Base-by-base conservation (phyloP, 2,329 filamentous ascomycete species). In the Neonectria ditissima region DNA sequence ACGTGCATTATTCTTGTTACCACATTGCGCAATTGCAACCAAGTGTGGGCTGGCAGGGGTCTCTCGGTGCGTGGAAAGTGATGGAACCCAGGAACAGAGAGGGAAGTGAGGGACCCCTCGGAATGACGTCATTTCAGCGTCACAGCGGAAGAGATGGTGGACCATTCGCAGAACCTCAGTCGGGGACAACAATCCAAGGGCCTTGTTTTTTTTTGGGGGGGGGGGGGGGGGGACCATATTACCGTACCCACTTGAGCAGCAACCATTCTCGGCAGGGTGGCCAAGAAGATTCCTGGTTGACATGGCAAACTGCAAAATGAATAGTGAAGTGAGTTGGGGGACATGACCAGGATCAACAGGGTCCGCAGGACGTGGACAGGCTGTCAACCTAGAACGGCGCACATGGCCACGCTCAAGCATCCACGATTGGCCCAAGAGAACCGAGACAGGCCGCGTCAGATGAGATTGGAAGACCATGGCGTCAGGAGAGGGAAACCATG, bases 81-180 rank as follows among this genome's bases (percentile, higher is more conserved):
- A 5, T 65, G 26, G 70, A 72, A 72, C 34, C 26, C 34, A 18
- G 52, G 41, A 16, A 52, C 48, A 13, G 22, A 65, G 44, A 53
- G n/a, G n/a, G 58, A 34, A 30, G 66, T 70, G 59, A 62, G 66
- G 62, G 60, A 59, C 20, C 59, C 56, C 50, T 44, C 53, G 11
- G 39, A 52, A 48, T 59, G 55, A 71, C 66, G 70, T 73, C 68
- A 71, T 63, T 30, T 32, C 10, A 18, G 24, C 16, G 24, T 48
- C 34, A 13, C 48, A 61, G 34, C 48, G 61, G 57, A 50, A 58
- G 55, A 44, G 68, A 72, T 72, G 68, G 63, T 72, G 68, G 63
- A 55, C 70, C 54, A 32, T n/a, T 61, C 39, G 45, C 41, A 65
- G 66, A 66, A 54, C 64, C 59, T 71, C 62, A 66, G 54, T 61